Evolutionary conservation across 306 rosid species (phyloP), one percentile per base, ranked within the genome.

Genomic region (Gastrolobium bilobum): DNA sequence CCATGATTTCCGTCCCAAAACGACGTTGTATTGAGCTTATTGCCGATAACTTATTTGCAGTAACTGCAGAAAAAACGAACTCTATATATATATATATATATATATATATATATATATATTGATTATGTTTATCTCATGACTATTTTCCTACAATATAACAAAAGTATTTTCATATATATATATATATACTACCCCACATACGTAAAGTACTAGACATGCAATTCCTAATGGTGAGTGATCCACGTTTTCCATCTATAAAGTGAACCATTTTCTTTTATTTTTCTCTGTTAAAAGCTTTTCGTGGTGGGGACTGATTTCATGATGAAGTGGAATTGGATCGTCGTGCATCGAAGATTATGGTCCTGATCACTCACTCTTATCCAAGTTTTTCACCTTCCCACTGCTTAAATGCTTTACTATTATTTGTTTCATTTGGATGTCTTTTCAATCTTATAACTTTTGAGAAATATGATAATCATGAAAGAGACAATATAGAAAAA

Each of bases 281-380:
- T 26, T 54, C 20, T 3, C 29, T n/a, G 48, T 74, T 42, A 6
- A 73, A 68, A 29, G 26, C 11, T 67, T 85, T 71, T 47, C 15
- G 7, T 20, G 37, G 84, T 78, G 77, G 84, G 88, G 79, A 37
- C 82, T 68, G 35, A 6, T 2, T 50, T 13, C 73, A 71, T 43
- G 51, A 56, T 26, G 68, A 69, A 80, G 53, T 70, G 44, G 40
- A 72, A 33, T 29, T 77, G 10, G 67, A 62, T 64, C 58, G 1
- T 56, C 56, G 38, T 71, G 76, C 59, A 56, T 48, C 74, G 38
- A 15, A 77, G 58, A 48, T 83, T 77, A 40, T 83, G 73, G 77
- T 73, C 62, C 76, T 60, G 10, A 40, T 30, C 53, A 64, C 37
- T 64, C 65, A 76, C 34, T 47, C 63, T 29, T 50, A 56, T 72